Evolutionary conservation across 2,329 filamentous ascomycete species (phyloP).

Genomic region (Neonectria sp.): DNA sequence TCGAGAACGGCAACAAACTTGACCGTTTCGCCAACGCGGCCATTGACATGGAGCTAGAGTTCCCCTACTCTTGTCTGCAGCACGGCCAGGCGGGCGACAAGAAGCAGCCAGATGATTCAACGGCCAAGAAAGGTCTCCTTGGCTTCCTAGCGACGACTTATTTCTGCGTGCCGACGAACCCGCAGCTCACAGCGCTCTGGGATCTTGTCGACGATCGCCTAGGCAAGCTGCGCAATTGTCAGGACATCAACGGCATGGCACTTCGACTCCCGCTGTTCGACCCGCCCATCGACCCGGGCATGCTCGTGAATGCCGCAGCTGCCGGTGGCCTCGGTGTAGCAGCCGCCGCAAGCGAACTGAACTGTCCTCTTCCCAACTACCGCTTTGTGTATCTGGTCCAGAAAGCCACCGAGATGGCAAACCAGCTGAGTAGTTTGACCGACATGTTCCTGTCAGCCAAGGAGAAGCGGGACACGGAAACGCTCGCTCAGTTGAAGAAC

Average conservation of each 20-base stretch:
- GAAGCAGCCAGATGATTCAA: no score
- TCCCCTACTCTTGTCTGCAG: background rate
- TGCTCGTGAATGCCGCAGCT: background rate
- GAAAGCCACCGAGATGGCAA: constrained; percentile 3
- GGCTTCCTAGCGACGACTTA: background rate
- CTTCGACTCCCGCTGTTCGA: background rate
- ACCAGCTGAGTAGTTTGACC: constrained; percentile 8
- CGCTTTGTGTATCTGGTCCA: background rate
- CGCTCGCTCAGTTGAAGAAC: background rate
- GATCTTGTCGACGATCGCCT: constrained; percentile 6
- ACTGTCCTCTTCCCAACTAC: background rate
- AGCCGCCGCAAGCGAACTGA: no score
- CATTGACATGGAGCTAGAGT: background rate
- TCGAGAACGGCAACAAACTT: no score
- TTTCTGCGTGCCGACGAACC: background rate
- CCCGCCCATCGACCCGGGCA: constrained; percentile 5
- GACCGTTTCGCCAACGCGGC: background rate
- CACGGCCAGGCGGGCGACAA: no score
- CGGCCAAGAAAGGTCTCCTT: no score
- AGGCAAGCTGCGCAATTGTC: constrained; percentile 7
- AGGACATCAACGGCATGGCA: constrained; percentile 10
- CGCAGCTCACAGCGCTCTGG: background rate
- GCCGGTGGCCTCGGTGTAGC: no score
- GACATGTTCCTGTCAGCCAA: constrained; percentile 4
- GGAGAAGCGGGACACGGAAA: constrained; percentile 29